Base-by-base conservation (phyloP, 2,329 filamentous ascomycete genomes). In the Colletotrichum tropicicola region DNA sequence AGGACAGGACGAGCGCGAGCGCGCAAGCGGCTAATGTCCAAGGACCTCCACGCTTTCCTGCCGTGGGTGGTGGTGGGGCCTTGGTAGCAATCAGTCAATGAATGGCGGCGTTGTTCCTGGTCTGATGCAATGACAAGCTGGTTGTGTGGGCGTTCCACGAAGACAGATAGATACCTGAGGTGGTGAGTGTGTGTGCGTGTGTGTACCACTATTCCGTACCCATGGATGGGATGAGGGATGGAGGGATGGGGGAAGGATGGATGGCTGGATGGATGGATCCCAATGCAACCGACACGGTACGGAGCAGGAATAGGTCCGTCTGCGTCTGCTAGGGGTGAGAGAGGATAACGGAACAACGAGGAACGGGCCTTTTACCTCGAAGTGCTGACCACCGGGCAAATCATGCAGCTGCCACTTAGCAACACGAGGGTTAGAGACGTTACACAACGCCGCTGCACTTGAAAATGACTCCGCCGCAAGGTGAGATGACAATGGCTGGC, bases 401-500 rank as follows among this genome's bases (percentile, higher is more conserved):
- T 9, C 51, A 51, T 65, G 44, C 51, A 65, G 45, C 35, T 63
- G 58, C 30, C 15, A 41, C 44, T 47, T 15, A 49, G 58, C 45
- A 64, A 59, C 52, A 52, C 30, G 23, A 58, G 44, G 43, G 49
- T 58, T 45, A n/a, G 51, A 17, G 17, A 48, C 27, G 63, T 66
- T 64, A 59, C 63, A 64, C 63, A 64, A 53, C 25, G 62, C 21
- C 41, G 39, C 59, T 59, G 59, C 63, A 48, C 45, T 59, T 32
- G 58, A 63, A 58, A 62, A 51, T 62, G 58, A 45, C 32, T 49
- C 47, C 55, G 32, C 30, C 21, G 39, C 9, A 41, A 54, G 43
- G 61, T 49, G 48, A 60, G 56, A 52, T 60, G 48, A 54, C 47
- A 53, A 54, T 25, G 44, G 44, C 37, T 41, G 37, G 55, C 44